Evolutionary conservation across 2,329 filamentous ascomycete genomes (phyloP).

Genomic region (Scopulariopsis brevicaulis): DNA sequence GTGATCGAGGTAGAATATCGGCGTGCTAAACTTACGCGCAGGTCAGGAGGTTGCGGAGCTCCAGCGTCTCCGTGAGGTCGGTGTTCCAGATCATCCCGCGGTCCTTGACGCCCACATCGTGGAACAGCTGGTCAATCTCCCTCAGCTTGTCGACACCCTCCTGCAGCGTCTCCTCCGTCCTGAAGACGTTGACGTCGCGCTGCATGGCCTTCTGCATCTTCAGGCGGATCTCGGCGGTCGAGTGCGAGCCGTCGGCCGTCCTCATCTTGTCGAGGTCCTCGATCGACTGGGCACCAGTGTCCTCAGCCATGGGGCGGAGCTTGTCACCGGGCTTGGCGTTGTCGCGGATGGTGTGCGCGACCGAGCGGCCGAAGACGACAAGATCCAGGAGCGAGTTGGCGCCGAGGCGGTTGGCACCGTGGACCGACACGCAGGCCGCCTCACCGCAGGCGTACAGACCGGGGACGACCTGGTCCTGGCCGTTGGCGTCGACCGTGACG

Average conservation of each 20-base stretch:
- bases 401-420: constrained; percentile 94
- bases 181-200: constrained; percentile 92
- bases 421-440: constrained; percentile 93
- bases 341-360: constrained; percentile 93
- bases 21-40: constrained; percentile 66
- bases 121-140: constrained; percentile 70
- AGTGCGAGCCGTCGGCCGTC: constrained; percentile 73
- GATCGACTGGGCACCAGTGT: constrained; percentile 83
- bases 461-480: constrained; percentile 86
- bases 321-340: constrained; percentile 77
- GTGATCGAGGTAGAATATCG: background rate
- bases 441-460: constrained; percentile 95
- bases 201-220: constrained; percentile 99
- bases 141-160: constrained; percentile 84
- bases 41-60: constrained; percentile 88
- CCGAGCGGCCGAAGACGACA: constrained; percentile 94
- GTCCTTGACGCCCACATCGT: constrained; percentile 88
- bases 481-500: constrained; percentile 72
- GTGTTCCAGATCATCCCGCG: constrained; percentile 99
- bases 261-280: constrained; percentile 76
- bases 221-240: constrained; percentile 76
- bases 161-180: constrained; percentile 85
- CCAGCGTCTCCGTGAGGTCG: constrained; percentile 90
- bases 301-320: constrained; percentile 68
- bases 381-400: constrained; percentile 97